phyloP scores from a whole-genome alignment of 116 monocot species.

The Phalaenopsis hybrid region DNA sequence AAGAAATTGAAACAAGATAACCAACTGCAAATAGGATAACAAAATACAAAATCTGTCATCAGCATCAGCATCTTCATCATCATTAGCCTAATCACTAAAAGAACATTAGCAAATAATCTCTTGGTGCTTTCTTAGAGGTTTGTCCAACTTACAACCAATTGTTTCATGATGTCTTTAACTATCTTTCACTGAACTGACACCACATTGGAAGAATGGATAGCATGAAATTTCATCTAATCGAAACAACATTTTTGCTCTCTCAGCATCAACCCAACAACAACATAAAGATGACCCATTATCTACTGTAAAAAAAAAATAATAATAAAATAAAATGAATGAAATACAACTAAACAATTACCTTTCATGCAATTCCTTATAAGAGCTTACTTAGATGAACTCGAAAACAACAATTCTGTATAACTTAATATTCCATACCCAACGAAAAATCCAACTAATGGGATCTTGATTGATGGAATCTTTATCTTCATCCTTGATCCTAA shows the following conservation, averaged over 20 bases:
- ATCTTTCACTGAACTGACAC: constrained; percentile 13
- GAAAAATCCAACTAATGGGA: constrained; percentile 64
- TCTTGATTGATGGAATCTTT: constrained; percentile 23
- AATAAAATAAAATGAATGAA: neutral
- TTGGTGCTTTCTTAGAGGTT: constrained; percentile 59
- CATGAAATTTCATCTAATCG: constrained; percentile 33
- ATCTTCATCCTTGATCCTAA: constrained; percentile 3
- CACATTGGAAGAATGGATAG: constrained; percentile 11
- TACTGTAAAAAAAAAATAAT: constrained; percentile 13
- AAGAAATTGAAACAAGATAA: too few species aligned
- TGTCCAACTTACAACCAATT: constrained; percentile 34
- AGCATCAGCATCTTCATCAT: too few species aligned
- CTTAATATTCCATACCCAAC: constrained; percentile 38
- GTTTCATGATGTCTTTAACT: constrained; percentile 12
- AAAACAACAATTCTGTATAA: neutral
- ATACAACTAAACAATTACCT: neutral
- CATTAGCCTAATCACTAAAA: too few species aligned
- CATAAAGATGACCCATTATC: constrained; percentile 82
- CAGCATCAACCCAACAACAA: constrained; percentile 74
- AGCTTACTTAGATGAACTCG: neutral
- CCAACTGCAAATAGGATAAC: too few species aligned
- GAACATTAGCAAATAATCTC: constrained; percentile 16
- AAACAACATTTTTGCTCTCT: constrained; percentile 55
- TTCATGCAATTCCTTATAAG: neutral
- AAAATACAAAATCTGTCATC: too few species aligned